phyloP scores from a whole-genome alignment of 495 filamentous ascomycete genomes.

The Penicillium malachiteum region DNA sequence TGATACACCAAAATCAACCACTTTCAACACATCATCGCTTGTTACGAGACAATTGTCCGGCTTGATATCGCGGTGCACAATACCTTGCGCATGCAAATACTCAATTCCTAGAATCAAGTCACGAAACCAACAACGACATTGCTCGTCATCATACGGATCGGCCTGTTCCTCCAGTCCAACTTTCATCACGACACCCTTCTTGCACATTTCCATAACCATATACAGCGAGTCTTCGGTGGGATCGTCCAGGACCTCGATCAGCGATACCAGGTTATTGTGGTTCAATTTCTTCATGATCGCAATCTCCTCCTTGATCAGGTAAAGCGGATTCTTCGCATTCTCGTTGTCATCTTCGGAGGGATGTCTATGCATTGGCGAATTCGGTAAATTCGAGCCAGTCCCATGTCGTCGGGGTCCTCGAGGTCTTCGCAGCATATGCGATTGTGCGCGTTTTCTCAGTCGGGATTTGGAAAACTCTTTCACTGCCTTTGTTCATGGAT shows the following conservation, averaged over 20 bases:
- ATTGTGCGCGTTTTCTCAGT: conserved; percentile 89
- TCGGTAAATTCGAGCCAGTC: conserved; percentile 52
- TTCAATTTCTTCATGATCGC: conserved; percentile 99
- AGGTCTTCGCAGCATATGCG: conserved; percentile 77
- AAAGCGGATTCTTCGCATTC: conserved; percentile 74
- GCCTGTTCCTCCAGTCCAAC: conserved; percentile 83
- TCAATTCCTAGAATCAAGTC: conserved; percentile 96
- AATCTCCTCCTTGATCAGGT: conserved; percentile 92
- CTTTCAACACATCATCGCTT: conserved; percentile 86
- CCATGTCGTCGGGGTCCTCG: conserved; percentile 53
- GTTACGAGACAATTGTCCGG: conserved; percentile 94
- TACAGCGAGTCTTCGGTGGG: conserved; percentile 93
- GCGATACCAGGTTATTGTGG: conserved; percentile 85
- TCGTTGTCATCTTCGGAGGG: conserved; percentile 48
- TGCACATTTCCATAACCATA: conserved; percentile 99
- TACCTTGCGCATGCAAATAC: conserved; percentile 92
- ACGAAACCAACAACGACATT: conserved; percentile 87
- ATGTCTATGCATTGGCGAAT: conserved; percentile 55
- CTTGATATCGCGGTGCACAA: conserved; percentile 97
- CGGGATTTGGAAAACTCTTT: conserved; percentile 97
- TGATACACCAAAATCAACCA: conserved; percentile 97
- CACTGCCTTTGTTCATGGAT: conserved; percentile 61
- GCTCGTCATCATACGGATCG: conserved; percentile 79
- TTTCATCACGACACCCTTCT: conserved; percentile 97
- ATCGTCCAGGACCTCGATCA: conserved; percentile 94